Evolutionary conservation across 2,329 filamentous ascomycete species (phyloP).

Genomic region (Chaetomium sp.): DNA sequence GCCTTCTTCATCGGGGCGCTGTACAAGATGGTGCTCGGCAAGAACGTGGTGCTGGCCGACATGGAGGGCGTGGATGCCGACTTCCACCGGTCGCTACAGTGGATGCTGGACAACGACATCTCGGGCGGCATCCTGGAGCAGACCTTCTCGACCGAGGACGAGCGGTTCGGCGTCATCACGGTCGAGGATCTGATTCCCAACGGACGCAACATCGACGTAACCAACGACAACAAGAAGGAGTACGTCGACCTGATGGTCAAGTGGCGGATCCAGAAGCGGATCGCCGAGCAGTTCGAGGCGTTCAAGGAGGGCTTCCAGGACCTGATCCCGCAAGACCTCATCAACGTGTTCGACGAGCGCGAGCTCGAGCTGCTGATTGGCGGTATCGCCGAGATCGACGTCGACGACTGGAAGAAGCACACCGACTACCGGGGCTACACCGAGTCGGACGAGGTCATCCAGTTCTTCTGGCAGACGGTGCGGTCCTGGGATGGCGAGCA

Average conservation of each 20-base stretch:
- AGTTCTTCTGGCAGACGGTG: conserved; percentile 98
- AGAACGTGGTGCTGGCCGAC: conserved; percentile 86
- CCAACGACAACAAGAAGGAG: conserved; percentile 98
- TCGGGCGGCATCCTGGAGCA: conserved; percentile 87
- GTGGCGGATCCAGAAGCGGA: conserved; percentile 98
- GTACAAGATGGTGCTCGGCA: conserved; percentile 98
- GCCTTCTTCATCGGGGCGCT: conserved; percentile 99
- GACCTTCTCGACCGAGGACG: conserved; percentile 96
- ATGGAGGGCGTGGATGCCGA: conserved; percentile 99
- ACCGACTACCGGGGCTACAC: conserved; percentile 99
- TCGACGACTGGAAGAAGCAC: conserved; percentile 99
- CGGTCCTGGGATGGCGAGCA: conserved; percentile 97
- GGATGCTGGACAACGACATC: conserved; percentile 98
- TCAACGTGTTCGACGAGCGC: conserved; percentile 98
- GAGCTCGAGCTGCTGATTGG: conserved; percentile 95
- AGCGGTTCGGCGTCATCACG: conserved; percentile 91
- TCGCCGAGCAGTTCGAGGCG: conserved; percentile 96
- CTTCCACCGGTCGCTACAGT: conserved; percentile 93
- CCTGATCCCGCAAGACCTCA: conserved; percentile 91
- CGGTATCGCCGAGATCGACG: conserved; percentile 99
- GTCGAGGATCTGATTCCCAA: conserved; percentile 92
- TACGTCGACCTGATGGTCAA: conserved; percentile 98
- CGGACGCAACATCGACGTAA: conserved; percentile 91
- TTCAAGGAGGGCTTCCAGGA: conserved; percentile 98
- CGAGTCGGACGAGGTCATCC: conserved; percentile 93